These are phyloP conservation scores for Pulicaria dysenterica DNA, from an alignment of 129 eudicot species.

Conservation along the genomic window DNA sequence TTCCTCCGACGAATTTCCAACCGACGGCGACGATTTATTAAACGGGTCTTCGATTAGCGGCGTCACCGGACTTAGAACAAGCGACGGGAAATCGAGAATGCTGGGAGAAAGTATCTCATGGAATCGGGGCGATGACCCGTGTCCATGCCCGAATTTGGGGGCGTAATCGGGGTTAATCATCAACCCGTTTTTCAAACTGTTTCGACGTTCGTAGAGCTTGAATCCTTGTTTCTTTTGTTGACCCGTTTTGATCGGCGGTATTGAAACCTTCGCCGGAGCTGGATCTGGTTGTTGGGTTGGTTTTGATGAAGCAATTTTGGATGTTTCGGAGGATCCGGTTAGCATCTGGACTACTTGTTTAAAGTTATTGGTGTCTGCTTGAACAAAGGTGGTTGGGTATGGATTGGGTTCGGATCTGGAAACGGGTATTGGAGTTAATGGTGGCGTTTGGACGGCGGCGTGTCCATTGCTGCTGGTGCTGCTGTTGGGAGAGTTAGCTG, in stretches of 20 bases:
- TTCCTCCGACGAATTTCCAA: constrained; percentile 65
- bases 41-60: constrained; percentile 58
- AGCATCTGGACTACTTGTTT: constrained; percentile 58
- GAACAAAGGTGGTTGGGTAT: constrained; percentile 54
- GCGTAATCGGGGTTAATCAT: constrained; percentile 63
- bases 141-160: constrained; percentile 31
- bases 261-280: constrained; percentile 34
- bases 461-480: constrained; percentile 50
- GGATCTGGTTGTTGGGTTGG: constrained; percentile 31
- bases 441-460: constrained; percentile 36
- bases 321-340: constrained; percentile 51
- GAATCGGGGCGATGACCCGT: constrained; percentile 50
- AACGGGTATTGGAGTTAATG: constrained; percentile 38
- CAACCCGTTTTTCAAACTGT: constrained; percentile 62
- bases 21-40: constrained; percentile 49
- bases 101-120: constrained; percentile 83
- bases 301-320: constrained; percentile 32
- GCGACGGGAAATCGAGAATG: constrained; percentile 82
- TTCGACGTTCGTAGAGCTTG: constrained; percentile 82
- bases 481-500: constrained; percentile 55
- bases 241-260: constrained; percentile 65
- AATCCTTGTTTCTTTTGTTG: constrained; percentile 71
- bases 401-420: constrained; percentile 57
- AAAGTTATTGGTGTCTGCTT: constrained; percentile 50
- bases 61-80: constrained; percentile 81